These are phyloP conservation scores for Colletotrichum gloeosporioides DNA, from an alignment of 2,329 filamentous ascomycete species.

Conservation along the genomic window DNA sequence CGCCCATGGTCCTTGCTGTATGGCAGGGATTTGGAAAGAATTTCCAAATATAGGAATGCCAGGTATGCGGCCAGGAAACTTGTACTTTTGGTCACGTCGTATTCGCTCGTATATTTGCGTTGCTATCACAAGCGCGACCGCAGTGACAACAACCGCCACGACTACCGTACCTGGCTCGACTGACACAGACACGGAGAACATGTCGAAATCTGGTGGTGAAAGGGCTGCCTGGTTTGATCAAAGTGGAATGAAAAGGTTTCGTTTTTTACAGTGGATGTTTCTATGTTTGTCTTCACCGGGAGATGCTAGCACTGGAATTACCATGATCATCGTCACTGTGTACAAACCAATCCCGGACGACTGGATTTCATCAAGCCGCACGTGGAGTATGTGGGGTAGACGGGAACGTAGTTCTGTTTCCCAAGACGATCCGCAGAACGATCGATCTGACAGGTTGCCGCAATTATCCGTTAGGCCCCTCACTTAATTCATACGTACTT, in stretches of 20 bases:
- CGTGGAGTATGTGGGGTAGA: not conserved
- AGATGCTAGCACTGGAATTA: not conserved
- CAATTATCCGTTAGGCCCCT: not conserved
- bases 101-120: not conserved
- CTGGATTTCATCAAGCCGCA: not conserved
- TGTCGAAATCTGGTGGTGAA: not conserved
- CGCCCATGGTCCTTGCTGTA: not conserved
- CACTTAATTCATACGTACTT: not conserved
- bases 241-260: not conserved
- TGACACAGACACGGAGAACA: not conserved
- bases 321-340: not conserved
- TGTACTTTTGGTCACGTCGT: not conserved
- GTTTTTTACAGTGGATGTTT: not conserved
- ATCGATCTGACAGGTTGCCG: not conserved
- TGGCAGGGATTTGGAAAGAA: not conserved
- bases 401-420: not conserved
- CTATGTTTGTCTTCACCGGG: not conserved
- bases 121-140: not conserved
- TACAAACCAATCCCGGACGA: not conserved
- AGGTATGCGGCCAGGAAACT: not conserved
- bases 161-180: not conserved
- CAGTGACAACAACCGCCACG: not conserved
- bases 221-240: not conserved
- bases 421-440: not conserved
- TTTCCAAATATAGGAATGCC: not conserved